Base-by-base conservation (phyloP, 1,139 yeast species). In the Candida pseudoviswanathii region DNA sequence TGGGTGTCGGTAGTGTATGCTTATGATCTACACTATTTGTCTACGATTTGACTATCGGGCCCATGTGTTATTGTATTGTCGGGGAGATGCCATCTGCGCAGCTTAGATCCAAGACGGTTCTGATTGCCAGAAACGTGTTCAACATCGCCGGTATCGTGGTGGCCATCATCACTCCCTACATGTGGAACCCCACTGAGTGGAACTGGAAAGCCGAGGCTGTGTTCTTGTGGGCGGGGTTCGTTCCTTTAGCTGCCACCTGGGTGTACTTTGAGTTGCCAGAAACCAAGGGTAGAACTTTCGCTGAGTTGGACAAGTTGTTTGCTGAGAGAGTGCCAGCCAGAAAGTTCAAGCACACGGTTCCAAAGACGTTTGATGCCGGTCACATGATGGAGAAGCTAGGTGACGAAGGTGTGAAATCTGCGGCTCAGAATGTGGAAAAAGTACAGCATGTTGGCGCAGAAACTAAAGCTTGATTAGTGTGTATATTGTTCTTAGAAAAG, bases 201-300 rank as follows among this genome's bases (percentile, higher is more conserved):
- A 73, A 80, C 57, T 73, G 83, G 82, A 71, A 77, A 51, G 87
- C 84, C 33, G 82, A 82, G 62, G 72, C 83, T 21, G 86, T 82
- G 1, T 80, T 80, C 60, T 73, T 83, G 59, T 82, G 81, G 77
- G 82, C 78, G 22, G 86, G 79, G 0, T 64, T 80, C 46, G 68
- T 78, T 25, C 51, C 76, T 3, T 11, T 67, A 27, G 65, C 70
- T 44, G 61, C 68, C 31, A 51, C 71, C 44, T 78, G 85, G 85
- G 59, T 70, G 37, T 80, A 63, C 63, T 81, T 81, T 62, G 75
- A 81, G 46, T 68, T 83, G 45, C 89, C 89, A 4, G 89, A 84
- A 59, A 77, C 86, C 16, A 73, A 70, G 60, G 77, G 73, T 47
- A 75, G 84, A 62, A 81, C 86, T 3, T 81, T 69, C 59, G 86